Evolutionary conservation across 208 protist species (phyloP).

Genomic region (Acanthamoeba quina): DNA sequence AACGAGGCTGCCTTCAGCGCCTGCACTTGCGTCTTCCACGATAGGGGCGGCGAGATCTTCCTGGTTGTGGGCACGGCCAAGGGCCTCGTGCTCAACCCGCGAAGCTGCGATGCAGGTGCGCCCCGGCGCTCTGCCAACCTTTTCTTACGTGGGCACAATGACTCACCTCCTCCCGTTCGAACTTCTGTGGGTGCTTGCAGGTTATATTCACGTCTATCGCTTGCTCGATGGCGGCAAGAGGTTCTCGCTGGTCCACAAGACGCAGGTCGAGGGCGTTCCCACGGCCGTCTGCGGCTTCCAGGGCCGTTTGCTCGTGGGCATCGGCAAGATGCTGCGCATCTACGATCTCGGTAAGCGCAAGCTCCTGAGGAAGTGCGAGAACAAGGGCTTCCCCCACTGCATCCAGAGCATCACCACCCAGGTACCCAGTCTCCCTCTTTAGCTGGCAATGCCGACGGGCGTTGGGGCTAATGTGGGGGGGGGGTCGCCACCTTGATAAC

Average conservation of each 20-base stretch:
- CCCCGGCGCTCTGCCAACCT: background rate
- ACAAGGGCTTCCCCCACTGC: constrained; percentile 88
- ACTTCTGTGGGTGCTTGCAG: background rate
- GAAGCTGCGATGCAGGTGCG: constrained; percentile 29
- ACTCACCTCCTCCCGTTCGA: background rate
- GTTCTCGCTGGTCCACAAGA: constrained; percentile 86
- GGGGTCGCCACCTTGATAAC: background rate
- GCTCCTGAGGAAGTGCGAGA: constrained; percentile 94
- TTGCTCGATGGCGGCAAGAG: constrained; percentile 44
- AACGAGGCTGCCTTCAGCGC: constrained; percentile 91
- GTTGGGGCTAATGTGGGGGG: background rate
- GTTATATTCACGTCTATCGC: constrained; percentile 85
- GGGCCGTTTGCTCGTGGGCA: constrained; percentile 88
- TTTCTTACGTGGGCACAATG: background rate
- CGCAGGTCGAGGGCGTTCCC: constrained; percentile 89
- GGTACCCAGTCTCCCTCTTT: background rate
- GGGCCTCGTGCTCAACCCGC: constrained; percentile 80
- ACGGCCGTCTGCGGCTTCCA: constrained; percentile 88
- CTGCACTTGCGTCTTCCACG: constrained; percentile 80
- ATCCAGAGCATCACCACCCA: constrained; percentile 87
- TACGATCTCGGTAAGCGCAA: constrained; percentile 94
- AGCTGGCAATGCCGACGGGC: background rate
- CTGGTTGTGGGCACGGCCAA: constrained; percentile 88
- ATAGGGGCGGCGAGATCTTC: constrained; percentile 80
- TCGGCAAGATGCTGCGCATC: constrained; percentile 88